Conservation (phyloP, 495 filamentous ascomycete species). For the Lophium mytilinum region DNA sequence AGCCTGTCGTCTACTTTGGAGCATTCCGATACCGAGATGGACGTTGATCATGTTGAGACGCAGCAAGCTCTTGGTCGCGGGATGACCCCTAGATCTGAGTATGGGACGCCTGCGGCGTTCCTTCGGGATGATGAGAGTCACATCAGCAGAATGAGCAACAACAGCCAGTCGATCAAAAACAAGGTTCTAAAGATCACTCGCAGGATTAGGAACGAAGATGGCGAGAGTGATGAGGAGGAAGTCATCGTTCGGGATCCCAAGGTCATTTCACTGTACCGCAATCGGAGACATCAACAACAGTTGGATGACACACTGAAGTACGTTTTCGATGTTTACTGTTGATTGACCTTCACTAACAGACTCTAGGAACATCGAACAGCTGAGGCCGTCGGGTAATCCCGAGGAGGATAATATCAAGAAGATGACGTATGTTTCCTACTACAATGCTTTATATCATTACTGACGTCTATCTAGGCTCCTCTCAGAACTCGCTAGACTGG, state of each 20-base stretch:
- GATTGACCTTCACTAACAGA: not conserved
- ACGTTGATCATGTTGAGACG: slow-evolving; percentile 60
- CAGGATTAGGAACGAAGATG: slow-evolving; percentile 51
- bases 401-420: slow-evolving; percentile 58
- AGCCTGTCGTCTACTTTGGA: slow-evolving; percentile 62
- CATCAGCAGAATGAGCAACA: slow-evolving; percentile 68
- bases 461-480: slow-evolving; percentile 46
- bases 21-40: slow-evolving; percentile 52
- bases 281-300: slow-evolving; percentile 46
- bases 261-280: slow-evolving; percentile 61
- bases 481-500: slow-evolving; percentile 69
- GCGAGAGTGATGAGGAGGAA: slow-evolving; percentile 49
- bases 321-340: not conserved
- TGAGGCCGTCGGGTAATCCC: slow-evolving; percentile 66
- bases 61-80: slow-evolving; percentile 30
- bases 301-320: slow-evolving; percentile 46
- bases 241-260: slow-evolving; percentile 63
- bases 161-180: slow-evolving; percentile 48
- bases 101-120: slow-evolving; percentile 46
- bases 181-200: slow-evolving; percentile 72
- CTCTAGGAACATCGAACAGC: slow-evolving; percentile 42
- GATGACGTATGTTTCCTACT: slow-evolving; percentile 36
- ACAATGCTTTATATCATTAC: not conserved
- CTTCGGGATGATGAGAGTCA: slow-evolving; percentile 75
- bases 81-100: slow-evolving; percentile 56